A percentile compares a stretch with the other conserved stretches of the same genome.
Evolutionary conservation across 495 filamentous ascomycete genomes (phyloP).

Genomic region (Sordaria brevicollis): DNA sequence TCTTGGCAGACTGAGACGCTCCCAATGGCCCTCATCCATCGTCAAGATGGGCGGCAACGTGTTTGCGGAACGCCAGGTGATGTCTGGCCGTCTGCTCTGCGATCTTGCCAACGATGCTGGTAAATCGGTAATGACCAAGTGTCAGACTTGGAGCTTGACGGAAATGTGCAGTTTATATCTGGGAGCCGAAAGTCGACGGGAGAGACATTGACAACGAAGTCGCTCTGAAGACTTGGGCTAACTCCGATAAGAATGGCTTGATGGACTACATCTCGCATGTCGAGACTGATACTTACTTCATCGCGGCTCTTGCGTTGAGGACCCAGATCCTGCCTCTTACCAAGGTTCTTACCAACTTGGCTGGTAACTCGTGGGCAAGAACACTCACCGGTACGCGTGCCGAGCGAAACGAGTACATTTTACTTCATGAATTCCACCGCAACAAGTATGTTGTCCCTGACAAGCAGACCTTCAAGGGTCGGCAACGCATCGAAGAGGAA

Average conservation of each 20-base stretch:
- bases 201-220: constrained; percentile 79
- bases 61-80: constrained; percentile 81
- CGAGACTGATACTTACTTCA: constrained; percentile 91
- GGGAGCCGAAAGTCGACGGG: constrained; percentile 49
- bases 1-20: constrained; percentile 73
- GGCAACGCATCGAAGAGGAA: constrained; percentile 54
- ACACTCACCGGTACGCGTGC: constrained; percentile 91
- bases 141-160: constrained; percentile 92
- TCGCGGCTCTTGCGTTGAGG: constrained; percentile 76
- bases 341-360: constrained; percentile 91
- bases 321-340: constrained; percentile 89
- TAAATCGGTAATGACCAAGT: constrained; percentile 95
- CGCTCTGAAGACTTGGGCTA: constrained; percentile 81
- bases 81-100: constrained; percentile 82
- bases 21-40: constrained; percentile 80
- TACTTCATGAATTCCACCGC: constrained; percentile 88
- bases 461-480: constrained; percentile 64
- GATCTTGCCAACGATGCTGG: constrained; percentile 95
- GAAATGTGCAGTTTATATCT: constrained; percentile 95
- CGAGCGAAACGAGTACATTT: constrained; percentile 97
- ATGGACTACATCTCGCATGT: constrained; percentile 89
- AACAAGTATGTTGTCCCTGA: constrained; percentile 98
- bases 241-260: constrained; percentile 61
- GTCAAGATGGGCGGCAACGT: constrained; percentile 79
- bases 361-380: constrained; percentile 96